Evolutionary conservation across 208 protist genomes (phyloP).

Genomic region (Novymonas esmeraldas): DNA sequence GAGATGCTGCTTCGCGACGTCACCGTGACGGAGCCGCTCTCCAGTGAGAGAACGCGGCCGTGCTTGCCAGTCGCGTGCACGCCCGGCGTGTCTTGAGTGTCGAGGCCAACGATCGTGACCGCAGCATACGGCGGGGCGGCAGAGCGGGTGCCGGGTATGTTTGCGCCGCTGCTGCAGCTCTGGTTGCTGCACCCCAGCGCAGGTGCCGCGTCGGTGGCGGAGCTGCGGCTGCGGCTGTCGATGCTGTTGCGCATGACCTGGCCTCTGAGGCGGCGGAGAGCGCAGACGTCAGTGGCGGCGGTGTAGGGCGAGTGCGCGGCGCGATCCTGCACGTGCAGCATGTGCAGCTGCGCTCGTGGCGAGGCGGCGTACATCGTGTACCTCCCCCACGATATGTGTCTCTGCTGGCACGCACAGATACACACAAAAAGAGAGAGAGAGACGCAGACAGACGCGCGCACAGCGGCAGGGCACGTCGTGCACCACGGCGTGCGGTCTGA

Average conservation of each 20-base stretch:
- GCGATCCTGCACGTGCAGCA: conserved; percentile 44
- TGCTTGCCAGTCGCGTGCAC: background rate
- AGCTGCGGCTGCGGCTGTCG: background rate
- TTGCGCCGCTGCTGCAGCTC: too few relatives aligned
- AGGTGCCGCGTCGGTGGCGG: background rate
- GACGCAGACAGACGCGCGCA: background rate
- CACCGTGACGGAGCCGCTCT: background rate
- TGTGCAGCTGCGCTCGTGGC: conserved; percentile 52
- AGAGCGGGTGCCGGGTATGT: too few relatives aligned
- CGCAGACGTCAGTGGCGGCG: background rate
- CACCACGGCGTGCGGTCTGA: too few relatives aligned
- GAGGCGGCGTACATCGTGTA: conserved; percentile 36
- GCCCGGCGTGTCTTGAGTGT: background rate
- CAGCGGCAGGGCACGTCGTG: background rate
- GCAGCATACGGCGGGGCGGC: background rate
- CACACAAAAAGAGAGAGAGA: background rate
- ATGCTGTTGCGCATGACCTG: background rate
- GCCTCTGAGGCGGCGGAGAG: background rate
- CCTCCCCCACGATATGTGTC: background rate
- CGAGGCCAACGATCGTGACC: background rate
- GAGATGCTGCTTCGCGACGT: conserved; percentile 7
- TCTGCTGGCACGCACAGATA: background rate
- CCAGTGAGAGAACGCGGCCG: background rate
- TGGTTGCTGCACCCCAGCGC: too few relatives aligned
- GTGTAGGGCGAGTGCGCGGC: conserved; percentile 8